Evolutionary conservation across 257 asterid species (phyloP), one percentile per base, ranked within the genome.

Genomic region (Scutellaria minor): DNA sequence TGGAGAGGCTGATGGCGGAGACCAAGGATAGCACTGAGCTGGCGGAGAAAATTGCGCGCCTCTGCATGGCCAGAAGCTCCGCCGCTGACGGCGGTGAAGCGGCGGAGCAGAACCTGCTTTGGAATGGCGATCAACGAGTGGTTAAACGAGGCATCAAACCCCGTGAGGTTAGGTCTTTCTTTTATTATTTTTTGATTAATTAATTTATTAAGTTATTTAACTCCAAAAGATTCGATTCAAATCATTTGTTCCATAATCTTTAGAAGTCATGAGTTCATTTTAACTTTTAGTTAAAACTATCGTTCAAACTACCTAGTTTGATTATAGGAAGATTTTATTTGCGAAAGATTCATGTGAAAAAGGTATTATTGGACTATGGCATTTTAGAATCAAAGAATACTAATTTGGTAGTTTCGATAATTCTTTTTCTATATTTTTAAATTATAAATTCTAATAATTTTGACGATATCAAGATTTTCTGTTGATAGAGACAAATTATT

Each of bases 1-100:
- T 93, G 78, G 97, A 91, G 81, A 79, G 84, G 75, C 9, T 93
- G 80, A 91, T 93, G 90, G 83, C 75, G 82, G 89, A 89, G 71
- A 87, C 97, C 71, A 81, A 76, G 70, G 86, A 86, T 56, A 86
- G 78, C 1, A 81, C 41, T 5, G 95, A 93, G 75, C 93, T 78
- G 61, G 91, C 96, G 7, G 89, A 83, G 74, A 93, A 84, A 66
- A 85, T 93, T 5, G 83, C 81, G 9, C 72, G 80, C 1, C 92
- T 91, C 48, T 91, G 76, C 76, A 76, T 83, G 86, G 83, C 56
- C 6, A 78, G 46, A 27, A 64, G 74, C 46, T 64, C 50, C 76
- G 61, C 69, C 40, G 46, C 73, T 5, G 15, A 12, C 7, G 75
- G 71, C 72, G 77, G 55, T 48, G 58, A 37, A 0, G 59, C 48